Evolutionary conservation across 2,329 filamentous ascomycete genomes (phyloP).

Genomic region (Leptographium lundbergii): DNA sequence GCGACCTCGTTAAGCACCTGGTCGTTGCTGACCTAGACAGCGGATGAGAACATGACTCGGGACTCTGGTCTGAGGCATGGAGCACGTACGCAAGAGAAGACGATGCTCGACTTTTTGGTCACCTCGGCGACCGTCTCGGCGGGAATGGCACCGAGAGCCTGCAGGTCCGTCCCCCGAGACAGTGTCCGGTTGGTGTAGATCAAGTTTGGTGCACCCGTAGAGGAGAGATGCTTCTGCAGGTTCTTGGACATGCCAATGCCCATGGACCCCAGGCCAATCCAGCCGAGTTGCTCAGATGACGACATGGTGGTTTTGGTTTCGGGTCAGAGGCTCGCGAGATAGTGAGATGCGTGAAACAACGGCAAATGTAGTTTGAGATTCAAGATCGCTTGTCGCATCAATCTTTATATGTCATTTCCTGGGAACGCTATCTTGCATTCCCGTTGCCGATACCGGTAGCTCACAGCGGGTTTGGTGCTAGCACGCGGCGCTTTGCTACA

Average conservation of each 20-base stretch:
- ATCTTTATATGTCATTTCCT: neutral
- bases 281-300: neutral
- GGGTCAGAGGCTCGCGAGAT: neutral
- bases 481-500: neutral
- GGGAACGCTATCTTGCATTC: neutral
- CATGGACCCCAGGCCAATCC: slow-evolving; percentile 4
- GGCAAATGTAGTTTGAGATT: neutral
- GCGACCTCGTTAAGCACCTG: slow-evolving; percentile 8
- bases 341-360: neutral
- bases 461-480: neutral
- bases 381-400: neutral
- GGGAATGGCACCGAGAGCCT: neutral
- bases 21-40: slow-evolving; percentile 11
- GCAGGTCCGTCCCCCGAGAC: neutral
- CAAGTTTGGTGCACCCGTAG: neutral
- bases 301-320: neutral
- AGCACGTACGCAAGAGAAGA: slow-evolving; percentile 2
- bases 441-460: neutral
- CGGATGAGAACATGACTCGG: neutral
- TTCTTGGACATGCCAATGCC: slow-evolving; percentile 3
- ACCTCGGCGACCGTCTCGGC: neutral
- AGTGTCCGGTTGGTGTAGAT: slow-evolving; percentile 2
- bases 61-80: neutral
- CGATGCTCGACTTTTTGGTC: neutral
- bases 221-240: neutral